Evolutionary conservation across 2,329 filamentous ascomycete species (phyloP), one percentile per base, ranked within the genome.

Genomic region (Cytospora leucostoma): DNA sequence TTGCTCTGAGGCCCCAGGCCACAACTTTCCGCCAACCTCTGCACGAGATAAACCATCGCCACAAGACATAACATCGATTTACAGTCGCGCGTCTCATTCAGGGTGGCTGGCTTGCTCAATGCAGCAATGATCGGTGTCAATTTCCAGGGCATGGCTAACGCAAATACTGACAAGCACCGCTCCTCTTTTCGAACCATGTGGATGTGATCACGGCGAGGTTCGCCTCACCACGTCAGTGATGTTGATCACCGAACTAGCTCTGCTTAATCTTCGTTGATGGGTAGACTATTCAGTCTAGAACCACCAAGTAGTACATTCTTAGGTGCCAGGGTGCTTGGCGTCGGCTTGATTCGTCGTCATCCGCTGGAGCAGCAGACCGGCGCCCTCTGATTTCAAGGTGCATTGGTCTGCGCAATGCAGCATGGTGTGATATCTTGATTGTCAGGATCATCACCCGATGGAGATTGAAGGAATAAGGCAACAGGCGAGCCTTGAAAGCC

Each of bases 231-330:
- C 19, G 37, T 51, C 44, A 52, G 19, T 54, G 11, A 37, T 13
- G 33, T 35, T 38, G 53, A 51, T 54, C 52, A 60, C 19, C 58
- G 50, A 40, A 40, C 37, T 60, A 54, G 58, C 50, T 49, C 27
- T 27, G 27, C 27, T 27, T 27, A 3, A 3, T 44, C 35, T 49
- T 40, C 40, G 33, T 37, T 38, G 47, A 37, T 54, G 58, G 58
- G 49, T 15, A 52, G 50, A 37, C n/a, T 10, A 6, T 3, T 27
- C 27, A 27, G 35, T 13, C 8, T 37, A 2, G 8, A n/a, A 47
- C 12, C 13, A 44, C 38, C n/a, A 17, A 13, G 15, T 50, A 53
- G 34, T 59, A 50, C 57, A 53, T 32, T 44, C 35, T 37, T 37
- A 13, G 35, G 12, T 37, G 35, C 7, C 3, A 21, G 50, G 38